Base-by-base conservation (phyloP, 2,329 filamentous ascomycete genomes). In the Nannizzia gypsea region DNA sequence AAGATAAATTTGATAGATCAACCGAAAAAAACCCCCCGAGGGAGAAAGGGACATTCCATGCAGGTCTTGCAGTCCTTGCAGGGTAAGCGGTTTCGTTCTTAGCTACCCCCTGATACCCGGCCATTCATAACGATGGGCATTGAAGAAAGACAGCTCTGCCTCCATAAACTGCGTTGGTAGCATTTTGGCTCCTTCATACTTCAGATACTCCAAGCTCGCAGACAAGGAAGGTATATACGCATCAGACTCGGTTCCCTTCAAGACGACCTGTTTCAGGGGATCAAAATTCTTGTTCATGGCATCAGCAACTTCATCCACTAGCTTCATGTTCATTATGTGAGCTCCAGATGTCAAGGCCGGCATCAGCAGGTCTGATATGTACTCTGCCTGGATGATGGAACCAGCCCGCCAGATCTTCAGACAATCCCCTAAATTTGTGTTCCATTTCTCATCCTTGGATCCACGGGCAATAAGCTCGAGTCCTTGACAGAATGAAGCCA, bases 121-220 rank as follows among this genome's bases (percentile, higher is more conserved):
- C 62, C 71, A 72, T 67, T 87, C 83, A 67, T 81, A 88, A 73
- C 80, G 81, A 69, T 88, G 85, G 40, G 79, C 78, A 0, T 86
- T 85, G 68, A 89, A 89, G 66, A 83, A 87, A 67, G 88, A 85
- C 69, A 89, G 73, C 73, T 89, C 80, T 0, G 85, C 85, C 71
- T 88, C 85, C 73, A 85, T 84, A 67, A 89, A 88, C 60, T 81
- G 79, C 3, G 84, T 87, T 0, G 85, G 85, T 34, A 89, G 69
- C 61, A 80, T 78, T 2, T 78, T 81, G 15, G 80, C 80, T 1
- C 78, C 80, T 28, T 77, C 77, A 58, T 85, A 85, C 71, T 89
- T 88, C 65, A 85, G 72, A 66, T 86, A 88, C 64, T 88, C 86
- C 58, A 89, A 67, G 1, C 77, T 85, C 1, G 83, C 80, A 38